These are phyloP conservation scores for Plenodomus lindquistii DNA, from an alignment of 2,329 filamentous ascomycete species.

Conservation along the genomic window DNA sequence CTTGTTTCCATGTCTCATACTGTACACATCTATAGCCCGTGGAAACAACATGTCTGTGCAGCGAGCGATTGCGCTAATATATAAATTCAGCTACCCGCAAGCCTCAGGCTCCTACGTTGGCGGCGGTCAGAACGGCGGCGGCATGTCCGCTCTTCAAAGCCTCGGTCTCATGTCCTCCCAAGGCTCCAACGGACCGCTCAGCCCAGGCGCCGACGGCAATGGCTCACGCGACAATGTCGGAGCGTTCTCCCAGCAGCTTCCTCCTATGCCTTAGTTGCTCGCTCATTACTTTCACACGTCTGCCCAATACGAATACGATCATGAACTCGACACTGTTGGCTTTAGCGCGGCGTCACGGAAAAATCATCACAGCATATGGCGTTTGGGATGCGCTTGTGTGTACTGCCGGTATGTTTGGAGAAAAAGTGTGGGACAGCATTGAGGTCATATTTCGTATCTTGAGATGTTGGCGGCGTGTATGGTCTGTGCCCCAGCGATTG, in stretches of 20 bases:
- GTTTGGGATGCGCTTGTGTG: background rate
- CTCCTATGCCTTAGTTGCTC: conserved; percentile 3
- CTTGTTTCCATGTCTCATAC: background rate
- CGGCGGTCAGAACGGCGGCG: background rate
- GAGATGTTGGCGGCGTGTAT: background rate
- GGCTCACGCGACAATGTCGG: conserved; percentile 9
- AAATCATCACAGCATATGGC: conserved; percentile 5
- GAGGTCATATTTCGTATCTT: background rate
- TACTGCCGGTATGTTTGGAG: background rate
- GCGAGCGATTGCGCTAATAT: background rate
- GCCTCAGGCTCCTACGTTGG: background rate
- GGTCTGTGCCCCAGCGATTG: background rate
- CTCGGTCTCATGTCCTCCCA: background rate
- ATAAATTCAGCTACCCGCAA: background rate
- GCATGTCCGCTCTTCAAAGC: background rate
- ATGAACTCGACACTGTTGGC: background rate
- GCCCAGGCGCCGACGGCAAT: conserved; percentile 6
- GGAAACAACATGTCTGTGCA: conserved; percentile 7
- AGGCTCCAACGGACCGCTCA: conserved; percentile 1
- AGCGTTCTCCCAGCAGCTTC: conserved; percentile 17
- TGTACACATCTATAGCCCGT: conserved; percentile 2
- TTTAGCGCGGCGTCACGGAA: conserved; percentile 20
- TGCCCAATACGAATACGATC: background rate
- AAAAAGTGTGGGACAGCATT: background rate
- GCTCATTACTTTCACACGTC: background rate